Conservation (phyloP, 306 rosid species). For the Purshia tridentata region DNA sequence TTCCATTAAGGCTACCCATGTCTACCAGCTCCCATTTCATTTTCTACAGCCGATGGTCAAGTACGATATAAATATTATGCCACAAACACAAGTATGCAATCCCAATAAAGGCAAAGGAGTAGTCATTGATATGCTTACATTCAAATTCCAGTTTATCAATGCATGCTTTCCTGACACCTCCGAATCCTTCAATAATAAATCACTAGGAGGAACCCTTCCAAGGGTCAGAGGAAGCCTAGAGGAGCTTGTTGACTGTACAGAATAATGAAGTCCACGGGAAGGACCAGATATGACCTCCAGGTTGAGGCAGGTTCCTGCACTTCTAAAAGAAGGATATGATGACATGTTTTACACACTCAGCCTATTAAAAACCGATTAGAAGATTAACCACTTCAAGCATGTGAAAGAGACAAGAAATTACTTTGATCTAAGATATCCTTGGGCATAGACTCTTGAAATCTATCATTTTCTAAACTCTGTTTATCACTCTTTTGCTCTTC, state of each 20-base stretch:
- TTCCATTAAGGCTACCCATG: constrained; percentile 97
- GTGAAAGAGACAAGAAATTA: constrained; percentile 54
- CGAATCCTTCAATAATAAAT: constrained; percentile 66
- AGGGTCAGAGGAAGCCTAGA: constrained; percentile 68
- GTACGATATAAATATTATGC: constrained; percentile 22
- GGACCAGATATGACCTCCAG: constrained; percentile 94
- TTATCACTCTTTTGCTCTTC: constrained; percentile 46
- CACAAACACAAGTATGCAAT: constrained; percentile 15
- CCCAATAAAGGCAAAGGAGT: constrained; percentile 27
- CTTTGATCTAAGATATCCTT: constrained; percentile 59
- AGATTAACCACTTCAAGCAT: constrained; percentile 9
- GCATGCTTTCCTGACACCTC: constrained; percentile 99
- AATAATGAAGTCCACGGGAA: constrained; percentile 57
- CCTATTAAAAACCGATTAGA: constrained; percentile 23
- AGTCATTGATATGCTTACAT: constrained; percentile 48
- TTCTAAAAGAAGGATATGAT: constrained; percentile 70
- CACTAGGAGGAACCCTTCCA: constrained; percentile 86
- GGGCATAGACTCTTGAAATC: constrained; percentile 33
- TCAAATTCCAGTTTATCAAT: constrained; percentile 72
- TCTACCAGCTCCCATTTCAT: constrained; percentile 95
- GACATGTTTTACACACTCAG: constrained; percentile 43
- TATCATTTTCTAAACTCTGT: constrained; percentile 40
- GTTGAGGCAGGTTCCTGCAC: constrained; percentile 91
- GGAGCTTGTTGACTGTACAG: constrained; percentile 51
- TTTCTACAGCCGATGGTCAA: constrained; percentile 51